Conservation (phyloP, 805 yeast genomes). For the Saccharomycopsis malanga region DNA sequence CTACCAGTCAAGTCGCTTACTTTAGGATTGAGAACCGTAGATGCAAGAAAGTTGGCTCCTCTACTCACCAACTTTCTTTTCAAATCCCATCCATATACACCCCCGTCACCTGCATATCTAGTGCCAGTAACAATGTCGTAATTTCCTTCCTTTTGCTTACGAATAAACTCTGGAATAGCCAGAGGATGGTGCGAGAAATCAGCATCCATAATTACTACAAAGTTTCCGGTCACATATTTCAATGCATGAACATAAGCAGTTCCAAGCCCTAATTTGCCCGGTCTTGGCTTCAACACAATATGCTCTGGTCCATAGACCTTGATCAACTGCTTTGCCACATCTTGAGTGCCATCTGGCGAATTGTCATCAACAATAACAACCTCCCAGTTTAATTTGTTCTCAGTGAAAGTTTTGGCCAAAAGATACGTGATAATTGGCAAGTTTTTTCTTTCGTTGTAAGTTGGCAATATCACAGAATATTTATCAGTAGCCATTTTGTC, state of each 20-base stretch:
- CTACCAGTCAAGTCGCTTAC: slow-evolving; percentile 75
- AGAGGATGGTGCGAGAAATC: slow-evolving; percentile 79
- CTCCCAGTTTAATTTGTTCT: slow-evolving; percentile 60
- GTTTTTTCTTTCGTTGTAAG: slow-evolving; percentile 66
- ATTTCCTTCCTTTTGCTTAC: slow-evolving; percentile 44
- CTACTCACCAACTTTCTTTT: slow-evolving; percentile 70
- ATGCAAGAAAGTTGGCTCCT: slow-evolving; percentile 75
- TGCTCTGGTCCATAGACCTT: slow-evolving; percentile 51
- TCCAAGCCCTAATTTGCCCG: slow-evolving; percentile 73
- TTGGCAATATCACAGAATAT: slow-evolving; percentile 70
- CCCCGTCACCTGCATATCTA: slow-evolving; percentile 74
- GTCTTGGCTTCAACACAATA: slow-evolving; percentile 60
- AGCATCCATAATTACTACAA: slow-evolving; percentile 77
- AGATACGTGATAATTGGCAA: slow-evolving; percentile 65
- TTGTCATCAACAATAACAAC: slow-evolving; percentile 70
- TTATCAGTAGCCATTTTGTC: slow-evolving; percentile 33
- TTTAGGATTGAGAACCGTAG: slow-evolving; percentile 61
- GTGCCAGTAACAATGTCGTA: slow-evolving; percentile 45
- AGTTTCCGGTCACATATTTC: slow-evolving; percentile 63
- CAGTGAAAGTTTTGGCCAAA: slow-evolving; percentile 58
- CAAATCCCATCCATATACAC: slow-evolving; percentile 80
- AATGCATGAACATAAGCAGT: slow-evolving; percentile 78
- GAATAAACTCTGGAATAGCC: slow-evolving; percentile 69
- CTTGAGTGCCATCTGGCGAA: slow-evolving; percentile 80
- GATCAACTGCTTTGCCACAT: slow-evolving; percentile 54